Base-by-base conservation (phyloP, 2,329 filamentous ascomycete genomes). In the Apiospora rasikravindrae region DNA sequence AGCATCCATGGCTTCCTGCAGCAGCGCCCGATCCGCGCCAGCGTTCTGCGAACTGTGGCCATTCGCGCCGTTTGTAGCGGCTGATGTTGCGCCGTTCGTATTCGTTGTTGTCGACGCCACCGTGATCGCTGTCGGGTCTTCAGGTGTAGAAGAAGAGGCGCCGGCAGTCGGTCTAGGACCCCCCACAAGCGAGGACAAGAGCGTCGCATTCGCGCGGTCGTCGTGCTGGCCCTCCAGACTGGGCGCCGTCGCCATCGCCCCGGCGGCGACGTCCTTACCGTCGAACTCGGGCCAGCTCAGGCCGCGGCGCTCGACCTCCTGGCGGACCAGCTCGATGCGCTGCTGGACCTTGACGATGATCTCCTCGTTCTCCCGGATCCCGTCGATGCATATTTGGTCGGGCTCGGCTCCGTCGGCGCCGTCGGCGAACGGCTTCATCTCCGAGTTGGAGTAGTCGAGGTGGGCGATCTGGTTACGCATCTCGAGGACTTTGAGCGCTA, bases 401-500 rank as follows among this genome's bases (percentile, higher is more conserved):
- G 90, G 87, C 33, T 45, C 40, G 40, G 40, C 40, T 5, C 57
- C n/a, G 49, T 51, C n/a, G 29, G 79, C 78, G 40, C 86, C 87
- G 19, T 90, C 86, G 71, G 92, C 91, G 77, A 89, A 94, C 45
- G 92, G 92, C 71, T 87, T 85, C 72, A 95, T 90, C 80, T 95
- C 90, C 74, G 88, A 87, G 83, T 95, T 95, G 74, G 91, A 93
- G 81, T 91, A 90, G 77, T 91, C 88, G 37, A 95, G 90, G 81
- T 95, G 92, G 33, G 88, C 87, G 79, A 95, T 91, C 77, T 87
- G 90, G 87, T 94, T 95, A 80, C 89, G 90, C 74, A 95, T 87
- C 81, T 95, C 93, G 79, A 92, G 88, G 73, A 92, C 89, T 82
- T 95, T 95, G 82, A 92, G 86, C 82, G 93, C 91, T 8, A 95